Evolutionary conservation across 768 basidiomycete species (phyloP), one percentile per base, ranked within the genome.

Genomic region (Rubroboletus pulcherrimus): DNA sequence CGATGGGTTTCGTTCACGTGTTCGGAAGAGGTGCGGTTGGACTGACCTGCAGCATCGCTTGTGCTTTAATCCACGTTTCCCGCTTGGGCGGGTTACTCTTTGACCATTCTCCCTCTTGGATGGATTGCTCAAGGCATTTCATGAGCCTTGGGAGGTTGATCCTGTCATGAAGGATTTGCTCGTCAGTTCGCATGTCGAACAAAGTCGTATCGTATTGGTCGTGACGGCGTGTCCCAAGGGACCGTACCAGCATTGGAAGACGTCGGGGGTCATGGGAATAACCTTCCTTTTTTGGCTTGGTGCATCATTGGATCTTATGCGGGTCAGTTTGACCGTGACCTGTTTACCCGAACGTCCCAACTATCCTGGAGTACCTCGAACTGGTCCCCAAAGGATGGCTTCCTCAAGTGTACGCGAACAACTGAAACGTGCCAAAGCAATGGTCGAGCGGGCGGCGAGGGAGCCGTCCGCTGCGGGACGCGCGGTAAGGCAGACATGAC

Each of bases 141-240:
- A 90, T 69, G 7, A 91, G 77, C 47, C 86, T 78, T 10, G 72
- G 71, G 9, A 91, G 74, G 69, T 91, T 91, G 12, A 91, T 81
- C 60, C 81, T 79, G 72, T 91, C 85, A 55, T 87, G 88, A 37
- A 63, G 55, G 17, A 56, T 54, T 54, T 71, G 67, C 42, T 71
- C 71, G 55, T 62, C 55, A 35, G 67, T 70, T 15, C 64, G 69
- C 70, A 71, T 71, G 54, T 37, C 55, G 53, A 53, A 29, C 48
- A 35, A 35, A 9, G 60, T 53, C 43, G 53, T 52, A 44, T 29
- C 46, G 56, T 45, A 35, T 21, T 31, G 24, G 44, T 47, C 44
- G 52, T 30, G 46, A 17, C 4, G 15, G 15, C 14, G 46, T 48
- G 14, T 34, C 31, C n/a, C 26, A 26, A 26, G 26, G 26, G 26